Evolutionary conservation across 2,329 filamentous ascomycete species (phyloP).

Genomic region (Fusarium proliferatum): DNA sequence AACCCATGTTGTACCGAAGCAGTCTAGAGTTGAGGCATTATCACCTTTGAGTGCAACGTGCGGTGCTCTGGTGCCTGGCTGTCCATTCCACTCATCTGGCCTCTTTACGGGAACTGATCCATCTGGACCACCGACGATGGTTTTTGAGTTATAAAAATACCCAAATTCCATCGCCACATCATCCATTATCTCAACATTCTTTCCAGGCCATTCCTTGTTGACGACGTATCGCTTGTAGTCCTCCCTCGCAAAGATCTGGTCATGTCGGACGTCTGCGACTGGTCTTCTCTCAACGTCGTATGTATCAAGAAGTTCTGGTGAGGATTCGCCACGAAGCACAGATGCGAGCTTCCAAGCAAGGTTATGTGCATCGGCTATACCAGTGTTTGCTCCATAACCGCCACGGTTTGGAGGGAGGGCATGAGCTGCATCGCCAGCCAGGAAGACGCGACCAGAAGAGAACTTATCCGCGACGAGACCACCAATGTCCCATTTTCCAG

Average conservation of each 20-base stretch:
- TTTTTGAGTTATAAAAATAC: conserved; percentile 19
- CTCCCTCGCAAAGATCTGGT: conserved; percentile 41
- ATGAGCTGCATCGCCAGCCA: neutral
- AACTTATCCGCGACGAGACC: conserved; percentile 45
- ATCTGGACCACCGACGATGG: neutral
- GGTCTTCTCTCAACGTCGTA: conserved; percentile 53
- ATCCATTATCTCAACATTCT: conserved; percentile 10
- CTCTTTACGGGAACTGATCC: conserved; percentile 13
- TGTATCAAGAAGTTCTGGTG: conserved; percentile 47
- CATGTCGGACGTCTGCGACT: conserved; percentile 43
- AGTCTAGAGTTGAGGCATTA: conserved; percentile 22
- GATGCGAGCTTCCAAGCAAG: conserved; percentile 56
- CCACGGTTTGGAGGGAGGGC: conserved; percentile 51
- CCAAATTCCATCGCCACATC: conserved; percentile 30
- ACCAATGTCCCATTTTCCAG: conserved; percentile 39
- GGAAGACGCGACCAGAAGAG: conserved; percentile 39
- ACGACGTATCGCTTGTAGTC: conserved; percentile 27
- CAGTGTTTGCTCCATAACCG: conserved; percentile 50
- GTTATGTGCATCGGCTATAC: conserved; percentile 54
- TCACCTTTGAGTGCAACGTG: conserved; percentile 22
- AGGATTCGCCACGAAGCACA: conserved; percentile 44
- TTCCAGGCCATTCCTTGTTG: conserved; percentile 15
- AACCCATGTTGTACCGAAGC: conserved; percentile 13
- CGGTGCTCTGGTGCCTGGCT: conserved; percentile 38
- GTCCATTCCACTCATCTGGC: conserved; percentile 40